These are phyloP conservation scores for Boletus hoseneyae DNA, from an alignment of 1,284 basidiomycete species.

Conservation along the genomic window DNA sequence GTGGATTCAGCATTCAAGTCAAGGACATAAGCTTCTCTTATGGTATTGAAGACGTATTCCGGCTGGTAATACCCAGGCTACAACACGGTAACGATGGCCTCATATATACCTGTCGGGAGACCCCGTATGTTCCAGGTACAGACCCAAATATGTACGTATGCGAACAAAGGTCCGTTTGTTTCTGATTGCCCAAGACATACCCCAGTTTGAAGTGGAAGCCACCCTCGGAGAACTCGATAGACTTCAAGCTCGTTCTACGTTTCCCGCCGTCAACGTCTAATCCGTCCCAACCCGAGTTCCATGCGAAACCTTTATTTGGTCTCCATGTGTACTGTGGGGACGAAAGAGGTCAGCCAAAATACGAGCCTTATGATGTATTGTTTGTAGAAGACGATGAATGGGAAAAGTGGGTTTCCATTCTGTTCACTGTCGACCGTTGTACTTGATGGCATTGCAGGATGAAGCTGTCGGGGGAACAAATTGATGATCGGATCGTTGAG, in stretches of 20 bases:
- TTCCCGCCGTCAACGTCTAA: constrained; percentile 72
- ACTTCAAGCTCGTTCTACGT: constrained; percentile 91
- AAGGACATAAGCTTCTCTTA: constrained; percentile 93
- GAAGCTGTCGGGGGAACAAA: constrained; percentile 82
- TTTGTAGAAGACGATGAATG: constrained; percentile 89
- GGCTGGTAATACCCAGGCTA: constrained; percentile 80
- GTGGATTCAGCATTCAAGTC: constrained; percentile 64
- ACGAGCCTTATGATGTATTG: constrained; percentile 88
- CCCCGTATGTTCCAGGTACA: constrained; percentile 86
- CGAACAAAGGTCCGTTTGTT: constrained; percentile 33
- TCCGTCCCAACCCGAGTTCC: constrained; percentile 69
- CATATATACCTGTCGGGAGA: constrained; percentile 92
- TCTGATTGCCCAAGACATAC: neutral
- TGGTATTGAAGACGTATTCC: constrained; percentile 81
- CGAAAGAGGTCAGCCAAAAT: constrained; percentile 52
- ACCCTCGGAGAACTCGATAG: constrained; percentile 95
- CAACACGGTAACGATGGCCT: constrained; percentile 96
- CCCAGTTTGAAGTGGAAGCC: constrained; percentile 97
- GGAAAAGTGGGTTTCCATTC: constrained; percentile 68
- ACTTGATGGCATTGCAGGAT: constrained; percentile 49
- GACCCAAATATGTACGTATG: constrained; percentile 90
- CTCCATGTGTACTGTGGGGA: constrained; percentile 79
- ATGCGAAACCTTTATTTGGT: constrained; percentile 83
- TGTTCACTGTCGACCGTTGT: constrained; percentile 1
- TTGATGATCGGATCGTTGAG: constrained; percentile 93